Base-by-base conservation (phyloP, 106 monocot genomes). In the Amphibolis antarctica region DNA sequence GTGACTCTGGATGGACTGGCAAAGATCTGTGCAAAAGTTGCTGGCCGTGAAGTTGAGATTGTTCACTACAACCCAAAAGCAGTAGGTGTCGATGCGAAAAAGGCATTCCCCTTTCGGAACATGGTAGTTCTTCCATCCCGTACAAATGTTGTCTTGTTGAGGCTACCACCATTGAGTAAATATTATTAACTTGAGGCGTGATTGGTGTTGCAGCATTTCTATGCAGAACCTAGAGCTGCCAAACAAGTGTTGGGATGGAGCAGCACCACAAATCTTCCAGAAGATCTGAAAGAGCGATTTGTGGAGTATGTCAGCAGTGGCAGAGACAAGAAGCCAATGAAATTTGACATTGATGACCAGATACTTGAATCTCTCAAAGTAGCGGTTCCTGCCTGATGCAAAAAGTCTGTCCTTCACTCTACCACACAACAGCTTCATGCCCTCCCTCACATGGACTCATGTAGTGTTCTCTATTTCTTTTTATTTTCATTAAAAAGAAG, bases 21-120 rank as follows among this genome's bases (percentile, higher is more conserved):
- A 54, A 84, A 71, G 48, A 75, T 96, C 1, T 96, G 96, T 28
- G 89, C 90, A 36, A 75, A 71, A 67, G 96, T 82, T 44, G 86
- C 86, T 13, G 90, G 86, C 18, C 69, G 62, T 22, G 80, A 84
- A 60, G 73, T 79, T 44, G 77, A 84, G 23, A 75, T 87, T 28
- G 60, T 96, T 44, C 74, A 90, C 63, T 96, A 86, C 64, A 86
- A 96, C 44, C 96, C 96, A 27, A 87, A 80, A 68, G 84, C 79
- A 61, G 69, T 80, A 12, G 96, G 96, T 9, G 67, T 90, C 14
- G 96, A 96, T 61, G 84, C 90, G 6, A 96, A 78, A 76, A 96
- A 96, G 76, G 89, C 96, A 22, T 96, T 96, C 74, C 96, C 96
- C 42, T 96, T 96, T 48, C 83, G 96, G 17, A 96, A 76, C 66